A percentile compares a stretch with the other conserved stretches of the same genome.
Evolutionary conservation across 305 asterid species (phyloP).

Genomic region (Solanum chacoense): DNA sequence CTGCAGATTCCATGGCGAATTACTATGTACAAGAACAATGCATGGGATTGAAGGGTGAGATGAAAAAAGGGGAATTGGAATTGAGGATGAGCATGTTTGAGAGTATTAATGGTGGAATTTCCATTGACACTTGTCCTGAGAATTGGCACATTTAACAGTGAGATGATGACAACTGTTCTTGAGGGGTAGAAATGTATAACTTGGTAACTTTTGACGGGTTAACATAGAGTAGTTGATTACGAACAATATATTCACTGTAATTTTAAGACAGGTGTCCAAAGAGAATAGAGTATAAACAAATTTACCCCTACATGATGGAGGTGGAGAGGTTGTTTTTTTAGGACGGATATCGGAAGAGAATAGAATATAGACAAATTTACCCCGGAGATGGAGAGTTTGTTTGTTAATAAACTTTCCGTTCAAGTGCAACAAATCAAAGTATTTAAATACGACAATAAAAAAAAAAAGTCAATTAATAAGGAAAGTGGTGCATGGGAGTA

Average conservation of each 20-base stretch:
- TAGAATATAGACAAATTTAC: too few relatives aligned
- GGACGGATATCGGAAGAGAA: not conserved
- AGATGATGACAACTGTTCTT: not conserved
- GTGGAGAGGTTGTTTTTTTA: not conserved
- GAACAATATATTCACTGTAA: too few relatives aligned
- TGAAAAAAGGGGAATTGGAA: not conserved
- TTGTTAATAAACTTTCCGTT: too few relatives aligned
- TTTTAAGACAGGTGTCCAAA: too few relatives aligned
- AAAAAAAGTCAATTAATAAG: too few relatives aligned
- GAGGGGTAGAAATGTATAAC: not conserved
- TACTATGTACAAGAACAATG: not conserved
- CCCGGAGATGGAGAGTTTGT: not conserved
- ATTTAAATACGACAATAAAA: too few relatives aligned
- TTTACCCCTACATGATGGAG: too few relatives aligned
- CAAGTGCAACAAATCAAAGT: too few relatives aligned
- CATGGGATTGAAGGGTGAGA: not conserved
- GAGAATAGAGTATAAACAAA: not conserved
- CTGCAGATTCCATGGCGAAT: not conserved
- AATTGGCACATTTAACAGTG: not conserved
- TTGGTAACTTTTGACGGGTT: not conserved
- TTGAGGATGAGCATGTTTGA: not conserved
- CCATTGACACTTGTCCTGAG: not conserved
- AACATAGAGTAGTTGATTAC: fast-evolving
- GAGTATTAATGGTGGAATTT: not conserved
- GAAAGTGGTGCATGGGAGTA: too few relatives aligned